Base-by-base conservation (phyloP, 805 yeast genomes). In the Lipomyces sp. region DNA sequence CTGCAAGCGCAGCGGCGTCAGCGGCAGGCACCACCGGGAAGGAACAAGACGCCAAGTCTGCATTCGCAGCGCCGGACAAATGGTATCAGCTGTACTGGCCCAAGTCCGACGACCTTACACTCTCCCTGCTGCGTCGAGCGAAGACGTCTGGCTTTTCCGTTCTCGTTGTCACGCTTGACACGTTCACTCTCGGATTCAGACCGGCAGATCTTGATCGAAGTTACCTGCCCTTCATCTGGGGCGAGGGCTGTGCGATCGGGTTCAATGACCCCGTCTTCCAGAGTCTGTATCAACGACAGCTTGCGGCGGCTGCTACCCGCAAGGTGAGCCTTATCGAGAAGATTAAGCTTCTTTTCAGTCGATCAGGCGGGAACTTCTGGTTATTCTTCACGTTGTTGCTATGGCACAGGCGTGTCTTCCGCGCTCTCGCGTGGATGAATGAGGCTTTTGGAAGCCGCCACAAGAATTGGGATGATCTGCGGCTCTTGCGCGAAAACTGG, bases 261-360 rank as follows among this genome's bases (percentile, higher is more conserved):
- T 54, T 61, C 13, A 51, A 55, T n/a, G 65, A 63, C 43, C 66
- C 65, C 16, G 64, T 51, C 13, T 60, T 63, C 26, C 54, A 56
- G 18, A 38, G 37, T 19, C 50, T 47, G n/a, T 63, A 59, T 50
- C 45, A 45, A 18, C 43, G 47, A 13, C 47, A 47, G 10, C 22
- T 36, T 14, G 51, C 40, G n/a, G 28, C 36, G 23, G 39, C 39
- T 22, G 18, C 28, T 16, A 11, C 41, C 1, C n/a, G n/a, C n/a
- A n/a, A n/a, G n/a, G n/a, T n/a, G n/a, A n/a, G n/a, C n/a, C 4
- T 52, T 13, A 13, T 6, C n/a, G 37, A 43, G 14, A 22, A 22
- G n/a, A 16, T 44, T 16, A 35, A 31, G 31, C 11, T 53, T 37
- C 40, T 53, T 16, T 13, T 45, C 3, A 23, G 11, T 16, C 42